Base-by-base conservation (phyloP, 2,329 filamentous ascomycete species). In the Tolypocladium endophyticum region DNA sequence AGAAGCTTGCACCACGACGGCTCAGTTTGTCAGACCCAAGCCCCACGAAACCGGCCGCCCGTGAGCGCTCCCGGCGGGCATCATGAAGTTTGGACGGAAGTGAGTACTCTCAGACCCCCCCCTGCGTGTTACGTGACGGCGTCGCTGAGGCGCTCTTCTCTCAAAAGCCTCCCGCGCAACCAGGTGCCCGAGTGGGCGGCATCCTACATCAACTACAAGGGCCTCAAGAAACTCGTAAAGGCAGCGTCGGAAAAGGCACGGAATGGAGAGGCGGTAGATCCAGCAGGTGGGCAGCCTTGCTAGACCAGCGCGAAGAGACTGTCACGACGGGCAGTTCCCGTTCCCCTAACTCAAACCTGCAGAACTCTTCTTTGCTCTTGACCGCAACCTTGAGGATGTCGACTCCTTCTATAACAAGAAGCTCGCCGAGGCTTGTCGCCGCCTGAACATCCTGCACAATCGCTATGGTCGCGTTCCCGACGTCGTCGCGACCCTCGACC, bases 331-430 rank as follows among this genome's bases (percentile, higher is more conserved):
- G 64, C 63, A 64, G 65, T 61, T 66, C 65, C 64, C 57, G 64
- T 62, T 66, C 64, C 65, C 67, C 70, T 73, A 69, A 72, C 71
- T 67, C 62, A 64, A 65, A 57, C 62, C 65, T 68, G 68, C 78
- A 97, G 94, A 92, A 74, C 96, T 99, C 81, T 96, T 97, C 79
- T 96, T 93, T 74, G 90, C 88, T 64, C 86, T 99, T 73, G 94
- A 99, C 72, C 90, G 94, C 68, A 97, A 97, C 72, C 87, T 99
- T 70, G 94, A 99, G 79, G 89, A 96, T 75, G 93, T 99, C 72
- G 92, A 97, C 74, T 84, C 85, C 57, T 97, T 99, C 74, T 97
- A 97, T 80, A 97, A 96, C 77, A 95, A 92, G 73, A 97, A 97
- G 72, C 91, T 92, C 70, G 83, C 86, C 62, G 93, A 97, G 67